Percentiles rank a stretch among this genome's conserved stretches.
These are phyloP conservation scores for Blastobotrys robertii DNA, from an alignment of 805 yeast genomes.

Conservation along the genomic window DNA sequence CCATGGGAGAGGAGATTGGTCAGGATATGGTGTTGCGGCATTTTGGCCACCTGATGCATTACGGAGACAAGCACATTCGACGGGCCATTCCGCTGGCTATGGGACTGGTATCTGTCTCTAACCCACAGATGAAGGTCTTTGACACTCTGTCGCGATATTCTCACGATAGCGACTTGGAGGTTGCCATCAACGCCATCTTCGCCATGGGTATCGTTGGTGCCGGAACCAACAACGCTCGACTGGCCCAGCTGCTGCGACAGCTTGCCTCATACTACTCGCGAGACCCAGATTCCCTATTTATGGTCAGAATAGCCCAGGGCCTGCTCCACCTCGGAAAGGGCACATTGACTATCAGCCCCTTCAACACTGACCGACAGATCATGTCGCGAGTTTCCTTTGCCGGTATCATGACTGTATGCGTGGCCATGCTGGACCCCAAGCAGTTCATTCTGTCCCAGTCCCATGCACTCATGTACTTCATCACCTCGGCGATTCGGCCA, in stretches of 20 bases:
- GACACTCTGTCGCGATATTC: conserved; percentile 94
- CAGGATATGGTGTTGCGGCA: conserved; percentile 96
- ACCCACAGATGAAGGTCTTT: conserved; percentile 94
- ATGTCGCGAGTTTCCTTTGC: conserved; percentile 86
- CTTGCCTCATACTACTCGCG: conserved; percentile 87
- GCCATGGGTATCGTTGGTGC: conserved; percentile 98
- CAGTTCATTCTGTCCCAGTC: conserved; percentile 63
- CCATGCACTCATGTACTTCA: conserved; percentile 75
- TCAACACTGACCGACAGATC: conserved; percentile 78
- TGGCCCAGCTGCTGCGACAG: conserved; percentile 91
- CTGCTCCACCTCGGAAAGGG: conserved; percentile 94
- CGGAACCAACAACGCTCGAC: conserved; percentile 96
- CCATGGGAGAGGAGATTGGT: conserved; percentile 97
- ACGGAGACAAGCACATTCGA: conserved; percentile 83
- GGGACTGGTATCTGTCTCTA: conserved; percentile 87
- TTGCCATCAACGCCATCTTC: conserved; percentile 88
- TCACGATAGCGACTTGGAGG: conserved; percentile 90
- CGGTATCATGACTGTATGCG: conserved; percentile 71
- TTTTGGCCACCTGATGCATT: conserved; percentile 95
- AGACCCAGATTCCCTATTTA: conserved; percentile 82
- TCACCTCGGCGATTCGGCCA: conserved; percentile 85
- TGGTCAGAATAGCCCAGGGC: conserved; percentile 93
- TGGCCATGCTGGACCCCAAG: conserved; percentile 78
- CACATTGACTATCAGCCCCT: conserved; percentile 79
- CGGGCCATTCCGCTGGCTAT: conserved; percentile 97